These are phyloP conservation scores for Fusarium pseudocircinatum DNA, from an alignment of 2,329 filamentous ascomycete species.

Conservation along the genomic window DNA sequence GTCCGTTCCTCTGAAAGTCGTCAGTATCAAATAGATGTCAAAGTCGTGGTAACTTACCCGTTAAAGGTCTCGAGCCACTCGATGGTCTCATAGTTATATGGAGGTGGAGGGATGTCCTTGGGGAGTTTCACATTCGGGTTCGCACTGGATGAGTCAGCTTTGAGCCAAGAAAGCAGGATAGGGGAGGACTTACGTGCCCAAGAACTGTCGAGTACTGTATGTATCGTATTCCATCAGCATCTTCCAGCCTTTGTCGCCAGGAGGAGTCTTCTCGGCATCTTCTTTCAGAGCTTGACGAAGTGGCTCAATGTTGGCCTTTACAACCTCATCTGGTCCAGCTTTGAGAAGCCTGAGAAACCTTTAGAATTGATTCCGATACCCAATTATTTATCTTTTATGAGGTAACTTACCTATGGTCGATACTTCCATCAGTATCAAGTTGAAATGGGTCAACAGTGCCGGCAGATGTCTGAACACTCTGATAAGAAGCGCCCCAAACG, in stretches of 20 bases:
- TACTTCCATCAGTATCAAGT: background rate
- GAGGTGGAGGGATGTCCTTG: background rate
- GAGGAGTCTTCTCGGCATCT: background rate
- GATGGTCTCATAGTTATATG: conserved; percentile 3
- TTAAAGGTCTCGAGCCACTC: conserved; percentile 10
- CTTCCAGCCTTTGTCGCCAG: background rate
- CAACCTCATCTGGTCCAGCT: background rate
- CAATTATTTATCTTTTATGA: too few relatives aligned
- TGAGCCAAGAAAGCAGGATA: rapidly evolving
- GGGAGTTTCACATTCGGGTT: background rate
- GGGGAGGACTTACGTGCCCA: background rate
- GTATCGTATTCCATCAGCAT: conserved; percentile 5
- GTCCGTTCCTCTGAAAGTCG: background rate
- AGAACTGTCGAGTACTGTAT: conserved; percentile 11
- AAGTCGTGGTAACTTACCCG: background rate
- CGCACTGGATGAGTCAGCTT: background rate
- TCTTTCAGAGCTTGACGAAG: background rate
- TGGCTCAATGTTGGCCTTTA: background rate
- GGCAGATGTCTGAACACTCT: background rate
- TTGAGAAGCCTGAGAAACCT: background rate
- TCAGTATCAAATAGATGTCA: background rate
- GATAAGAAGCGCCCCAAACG: background rate
- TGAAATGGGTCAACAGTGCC: background rate
- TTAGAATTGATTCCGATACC: background rate
- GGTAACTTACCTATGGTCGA: background rate